These are phyloP conservation scores for Reticulascus tulasneorum DNA, from an alignment of 2,329 filamentous ascomycete species.

Conservation along the genomic window DNA sequence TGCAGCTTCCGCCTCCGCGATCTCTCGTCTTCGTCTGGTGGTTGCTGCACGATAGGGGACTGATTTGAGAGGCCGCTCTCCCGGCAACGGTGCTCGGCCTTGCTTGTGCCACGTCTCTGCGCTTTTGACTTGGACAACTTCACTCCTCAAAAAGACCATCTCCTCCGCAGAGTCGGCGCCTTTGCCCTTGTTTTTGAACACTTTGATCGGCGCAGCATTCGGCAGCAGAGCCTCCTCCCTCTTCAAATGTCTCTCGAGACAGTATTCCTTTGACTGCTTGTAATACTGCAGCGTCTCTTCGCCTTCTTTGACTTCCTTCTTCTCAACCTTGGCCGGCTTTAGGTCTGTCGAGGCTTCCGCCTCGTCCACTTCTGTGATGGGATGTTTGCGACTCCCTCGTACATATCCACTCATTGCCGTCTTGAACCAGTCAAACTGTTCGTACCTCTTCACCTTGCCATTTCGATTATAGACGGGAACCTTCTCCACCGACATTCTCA, in stretches of 20 bases:
- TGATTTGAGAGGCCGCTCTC: constrained; percentile 73
- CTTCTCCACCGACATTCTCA: constrained; percentile 74
- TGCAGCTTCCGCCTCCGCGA: constrained; percentile 76
- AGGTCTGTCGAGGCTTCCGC: constrained; percentile 76
- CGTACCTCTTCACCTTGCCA: constrained; percentile 73
- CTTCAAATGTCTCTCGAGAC: constrained; percentile 79
- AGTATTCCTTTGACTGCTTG: constrained; percentile 80
- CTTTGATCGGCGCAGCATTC: constrained; percentile 64
- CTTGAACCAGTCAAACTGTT: constrained; percentile 86
- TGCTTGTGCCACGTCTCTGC: constrained; percentile 98
- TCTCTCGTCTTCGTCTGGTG: constrained; percentile 77
- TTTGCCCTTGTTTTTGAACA: constrained; percentile 72
- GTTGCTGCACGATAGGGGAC: constrained; percentile 92
- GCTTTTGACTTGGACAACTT: constrained; percentile 82
- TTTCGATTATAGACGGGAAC: constrained; percentile 72
- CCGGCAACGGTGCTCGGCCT: constrained; percentile 69
- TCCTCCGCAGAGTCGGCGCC: constrained; percentile 70
- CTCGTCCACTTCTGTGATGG: constrained; percentile 69
- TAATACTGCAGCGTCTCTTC: constrained; percentile 84
- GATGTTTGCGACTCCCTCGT: constrained; percentile 42
- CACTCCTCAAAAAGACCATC: constrained; percentile 73
- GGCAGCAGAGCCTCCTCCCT: constrained; percentile 84
- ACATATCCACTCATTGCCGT: constrained; percentile 71
- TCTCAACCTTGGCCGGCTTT: constrained; percentile 66
- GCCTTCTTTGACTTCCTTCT: constrained; percentile 68